Conservation (phyloP, 306 rosid genomes). For the Glycyrrhiza uralensis region DNA sequence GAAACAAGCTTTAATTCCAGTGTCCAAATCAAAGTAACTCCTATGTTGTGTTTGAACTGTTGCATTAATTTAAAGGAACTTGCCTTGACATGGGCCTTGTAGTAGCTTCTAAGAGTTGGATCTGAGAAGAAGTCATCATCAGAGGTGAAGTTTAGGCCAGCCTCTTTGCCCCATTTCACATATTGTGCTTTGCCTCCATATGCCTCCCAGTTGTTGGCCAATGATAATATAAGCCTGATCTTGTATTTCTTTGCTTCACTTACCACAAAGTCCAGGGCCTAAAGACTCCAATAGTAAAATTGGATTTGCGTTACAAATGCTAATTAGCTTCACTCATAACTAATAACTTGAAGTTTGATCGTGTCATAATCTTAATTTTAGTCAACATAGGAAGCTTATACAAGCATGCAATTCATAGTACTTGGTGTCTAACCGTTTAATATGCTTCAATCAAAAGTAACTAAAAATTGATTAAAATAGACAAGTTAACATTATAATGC, state of each 20-base stretch:
- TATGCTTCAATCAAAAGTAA: not conserved
- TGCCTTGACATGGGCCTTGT: conserved; percentile 85
- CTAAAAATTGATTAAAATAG: not conserved
- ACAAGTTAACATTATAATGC: not conserved
- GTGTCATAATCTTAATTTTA: not conserved
- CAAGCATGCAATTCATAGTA: not conserved
- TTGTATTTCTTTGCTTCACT: conserved; percentile 90
- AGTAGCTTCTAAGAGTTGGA: conserved; percentile 76
- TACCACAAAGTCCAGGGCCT: conserved; percentile 90
- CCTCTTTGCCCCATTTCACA: conserved; percentile 88
- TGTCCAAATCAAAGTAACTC: not conserved
- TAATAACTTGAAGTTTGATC: not conserved
- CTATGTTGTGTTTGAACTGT: not conserved
- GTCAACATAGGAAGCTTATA: not conserved
- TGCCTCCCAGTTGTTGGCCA: conserved; percentile 92
- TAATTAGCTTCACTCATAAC: not conserved
- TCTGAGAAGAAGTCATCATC: conserved; percentile 90
- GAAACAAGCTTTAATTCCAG: not conserved
- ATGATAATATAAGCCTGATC: conserved; percentile 78
- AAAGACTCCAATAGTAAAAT: conserved; percentile 20
- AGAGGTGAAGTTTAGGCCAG: conserved; percentile 72
- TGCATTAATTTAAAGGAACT: conserved; percentile 30
- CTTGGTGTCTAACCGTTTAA: not conserved
- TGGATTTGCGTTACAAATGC: not conserved
- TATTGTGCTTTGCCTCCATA: conserved; percentile 94